phyloP scores from a whole-genome alignment of 2,329 filamentous ascomycete species.

The Tothia fuscella region DNA sequence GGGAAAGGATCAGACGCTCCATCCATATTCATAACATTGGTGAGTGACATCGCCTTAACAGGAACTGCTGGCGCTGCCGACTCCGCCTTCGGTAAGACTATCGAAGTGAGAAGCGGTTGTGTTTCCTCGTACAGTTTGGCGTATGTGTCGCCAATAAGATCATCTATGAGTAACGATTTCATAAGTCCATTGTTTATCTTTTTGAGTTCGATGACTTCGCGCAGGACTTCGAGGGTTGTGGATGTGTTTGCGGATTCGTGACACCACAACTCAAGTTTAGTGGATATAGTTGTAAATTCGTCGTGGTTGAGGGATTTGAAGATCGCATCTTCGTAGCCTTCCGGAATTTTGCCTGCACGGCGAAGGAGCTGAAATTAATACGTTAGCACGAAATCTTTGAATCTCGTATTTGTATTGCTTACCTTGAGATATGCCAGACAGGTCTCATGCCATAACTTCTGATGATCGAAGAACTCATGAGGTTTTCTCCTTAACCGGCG shows the following conservation, averaged over 20 bases:
- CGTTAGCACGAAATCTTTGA: constrained; percentile 23
- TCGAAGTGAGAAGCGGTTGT: constrained; percentile 45
- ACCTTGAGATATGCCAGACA: constrained; percentile 45
- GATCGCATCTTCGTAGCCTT: constrained; percentile 51
- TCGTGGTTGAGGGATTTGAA: constrained; percentile 54
- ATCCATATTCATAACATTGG: constrained; percentile 23
- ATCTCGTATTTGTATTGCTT: no score
- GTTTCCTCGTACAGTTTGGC: constrained; percentile 61
- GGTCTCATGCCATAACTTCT: constrained; percentile 50
- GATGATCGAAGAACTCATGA: constrained; percentile 57
- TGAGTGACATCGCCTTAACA: constrained; percentile 16
- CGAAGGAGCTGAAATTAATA: no score
- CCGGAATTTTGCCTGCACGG: constrained; percentile 41
- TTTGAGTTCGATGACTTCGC: constrained; percentile 57
- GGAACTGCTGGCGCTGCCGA: constrained; percentile 13
- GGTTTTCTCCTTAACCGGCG: constrained; percentile 72
- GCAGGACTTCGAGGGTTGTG: constrained; percentile 47
- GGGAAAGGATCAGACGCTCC: constrained; percentile 18
- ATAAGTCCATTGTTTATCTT: constrained; percentile 78
- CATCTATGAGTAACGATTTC: constrained; percentile 77
- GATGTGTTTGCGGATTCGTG: constrained; percentile 36
- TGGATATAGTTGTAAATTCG: constrained; percentile 49
- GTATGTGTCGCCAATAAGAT: constrained; percentile 87
- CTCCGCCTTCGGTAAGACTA: constrained; percentile 34
- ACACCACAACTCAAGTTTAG: constrained; percentile 47